phyloP scores from a whole-genome alignment of 1,284 basidiomycete genomes.

The Fomitopsis betulina region DNA sequence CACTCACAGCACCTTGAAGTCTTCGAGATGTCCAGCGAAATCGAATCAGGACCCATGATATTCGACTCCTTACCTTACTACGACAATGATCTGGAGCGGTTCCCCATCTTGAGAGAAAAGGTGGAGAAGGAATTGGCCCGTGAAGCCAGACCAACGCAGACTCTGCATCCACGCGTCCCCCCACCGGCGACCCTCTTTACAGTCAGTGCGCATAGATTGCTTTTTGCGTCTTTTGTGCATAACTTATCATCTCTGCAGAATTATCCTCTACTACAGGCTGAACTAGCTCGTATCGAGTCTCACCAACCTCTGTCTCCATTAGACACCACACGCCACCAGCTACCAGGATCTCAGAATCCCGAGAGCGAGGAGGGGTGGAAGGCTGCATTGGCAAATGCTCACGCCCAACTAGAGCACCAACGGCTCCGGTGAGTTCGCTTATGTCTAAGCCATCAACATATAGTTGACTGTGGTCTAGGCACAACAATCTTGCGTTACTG shows the following conservation, averaged over 20 bases:
- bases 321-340: slow-evolving; percentile 77
- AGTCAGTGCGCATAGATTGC: slow-evolving; percentile 38
- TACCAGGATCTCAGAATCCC: slow-evolving; percentile 64
- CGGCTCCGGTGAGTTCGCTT: slow-evolving; percentile 59
- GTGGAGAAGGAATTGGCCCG: slow-evolving; percentile 71
- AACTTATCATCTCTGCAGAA: slow-evolving; percentile 35
- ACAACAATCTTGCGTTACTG: slow-evolving; percentile 82
- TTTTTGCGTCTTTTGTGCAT: background rate
- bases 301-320: slow-evolving; percentile 70
- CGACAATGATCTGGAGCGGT: slow-evolving; percentile 85
- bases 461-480: slow-evolving; percentile 37
- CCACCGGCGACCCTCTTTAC: slow-evolving; percentile 63
- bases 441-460: background rate
- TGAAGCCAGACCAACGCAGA: slow-evolving; percentile 49
- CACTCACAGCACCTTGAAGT: slow-evolving; percentile 1
- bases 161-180: slow-evolving; percentile 69
- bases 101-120: slow-evolving; percentile 65
- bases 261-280: slow-evolving; percentile 62
- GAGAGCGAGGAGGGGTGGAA: slow-evolving; percentile 79
- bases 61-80: slow-evolving; percentile 93
- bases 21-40: slow-evolving; percentile 11
- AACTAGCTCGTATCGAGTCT: slow-evolving; percentile 68
- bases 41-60: slow-evolving; percentile 15
- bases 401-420: slow-evolving; percentile 89
- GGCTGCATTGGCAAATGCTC: slow-evolving; percentile 72